phyloP scores from a whole-genome alignment of 2,329 filamentous ascomycete genomes.

The Beauveria australis region DNA sequence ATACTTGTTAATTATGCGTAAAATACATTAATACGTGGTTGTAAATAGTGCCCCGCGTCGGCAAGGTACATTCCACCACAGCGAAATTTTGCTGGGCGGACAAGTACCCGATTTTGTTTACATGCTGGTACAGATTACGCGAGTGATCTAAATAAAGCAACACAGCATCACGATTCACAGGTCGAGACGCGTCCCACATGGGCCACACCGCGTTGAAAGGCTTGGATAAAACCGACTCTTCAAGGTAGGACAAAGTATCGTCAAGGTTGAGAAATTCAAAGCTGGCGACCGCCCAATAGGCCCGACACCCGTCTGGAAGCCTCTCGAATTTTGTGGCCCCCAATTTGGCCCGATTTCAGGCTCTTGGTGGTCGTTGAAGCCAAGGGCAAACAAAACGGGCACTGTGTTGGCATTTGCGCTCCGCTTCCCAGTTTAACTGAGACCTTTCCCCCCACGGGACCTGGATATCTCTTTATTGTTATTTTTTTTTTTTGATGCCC shows the following conservation, averaged over 20 bases:
- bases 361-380: background rate
- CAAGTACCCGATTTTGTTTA: slow-evolving; percentile 9
- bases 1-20: no score
- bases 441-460: background rate
- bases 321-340: background rate
- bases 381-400: background rate
- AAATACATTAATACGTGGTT: no score
- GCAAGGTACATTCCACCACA: background rate
- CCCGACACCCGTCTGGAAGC: background rate
- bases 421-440: slow-evolving; percentile 5
- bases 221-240: background rate
- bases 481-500: background rate
- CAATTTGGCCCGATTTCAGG: background rate
- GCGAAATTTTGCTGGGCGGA: background rate
- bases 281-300: background rate
- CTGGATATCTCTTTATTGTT: background rate
- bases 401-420: background rate
- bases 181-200: slow-evolving; percentile 5
- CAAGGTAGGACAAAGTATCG: background rate
- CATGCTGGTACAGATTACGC: background rate
- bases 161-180: background rate
- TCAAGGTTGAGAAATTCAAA: background rate
- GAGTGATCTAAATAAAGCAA: background rate
- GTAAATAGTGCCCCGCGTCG: background rate
- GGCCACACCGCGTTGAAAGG: background rate